Conservation (phyloP, 2,329 filamentous ascomycete genomes). For the Paracorniculantispora psalliotae region DNA sequence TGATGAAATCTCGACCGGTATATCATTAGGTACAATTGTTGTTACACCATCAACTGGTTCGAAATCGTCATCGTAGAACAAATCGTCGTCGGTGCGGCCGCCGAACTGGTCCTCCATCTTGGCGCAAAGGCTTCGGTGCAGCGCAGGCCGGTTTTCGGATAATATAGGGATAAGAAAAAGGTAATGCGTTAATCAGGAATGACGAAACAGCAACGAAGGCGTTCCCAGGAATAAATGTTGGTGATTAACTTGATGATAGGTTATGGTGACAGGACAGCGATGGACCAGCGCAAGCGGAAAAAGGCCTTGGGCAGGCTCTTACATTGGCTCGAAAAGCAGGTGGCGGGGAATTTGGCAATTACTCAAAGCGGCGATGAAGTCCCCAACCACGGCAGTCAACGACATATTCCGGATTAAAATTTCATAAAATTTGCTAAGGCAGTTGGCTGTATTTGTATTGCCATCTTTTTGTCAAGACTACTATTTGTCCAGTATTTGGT, state of each 20-base stretch:
- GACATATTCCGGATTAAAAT: not conserved
- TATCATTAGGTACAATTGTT: slow-evolving; percentile 17
- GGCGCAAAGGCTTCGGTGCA: not conserved
- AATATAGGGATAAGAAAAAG: not conserved
- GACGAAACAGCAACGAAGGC: not conserved
- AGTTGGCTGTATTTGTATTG: not conserved
- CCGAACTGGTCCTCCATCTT: slow-evolving; percentile 57
- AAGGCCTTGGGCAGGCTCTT: not conserved
- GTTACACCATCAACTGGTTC: slow-evolving; percentile 45
- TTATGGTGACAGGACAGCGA: not conserved
- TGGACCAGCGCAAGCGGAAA: not conserved
- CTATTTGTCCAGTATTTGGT: not conserved
- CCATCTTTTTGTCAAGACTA: not conserved
- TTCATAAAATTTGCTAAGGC: not conserved
- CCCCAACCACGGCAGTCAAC: not conserved
- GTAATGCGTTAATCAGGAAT: not conserved
- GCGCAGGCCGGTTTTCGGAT: not conserved
- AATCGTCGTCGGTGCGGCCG: slow-evolving; percentile 56
- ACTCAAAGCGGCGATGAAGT: not conserved
- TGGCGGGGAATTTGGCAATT: slow-evolving; percentile 4
- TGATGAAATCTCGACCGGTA: slow-evolving; percentile 10
- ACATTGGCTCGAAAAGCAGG: slow-evolving; percentile 8
- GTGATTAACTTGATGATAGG: not conserved
- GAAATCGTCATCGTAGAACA: slow-evolving; percentile 60
- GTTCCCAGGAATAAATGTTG: not conserved